Evolutionary conservation across 495 filamentous ascomycete species (phyloP).

Genomic region (Pyronema domesticum): DNA sequence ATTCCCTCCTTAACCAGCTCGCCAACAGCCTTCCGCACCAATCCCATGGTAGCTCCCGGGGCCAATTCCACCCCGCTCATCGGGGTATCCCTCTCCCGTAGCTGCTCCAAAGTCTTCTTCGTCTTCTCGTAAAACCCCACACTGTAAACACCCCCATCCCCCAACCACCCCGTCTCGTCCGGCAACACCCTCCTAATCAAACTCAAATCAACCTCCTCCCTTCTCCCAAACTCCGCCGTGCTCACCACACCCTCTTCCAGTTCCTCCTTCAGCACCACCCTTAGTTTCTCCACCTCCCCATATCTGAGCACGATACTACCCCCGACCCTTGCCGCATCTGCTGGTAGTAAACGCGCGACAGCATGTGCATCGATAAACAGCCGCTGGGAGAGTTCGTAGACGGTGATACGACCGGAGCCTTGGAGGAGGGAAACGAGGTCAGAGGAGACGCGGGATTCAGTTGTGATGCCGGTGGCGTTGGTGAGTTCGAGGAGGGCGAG

Average conservation of each 20-base stretch:
- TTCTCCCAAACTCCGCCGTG: slow-evolving; percentile 13
- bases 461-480: slow-evolving; percentile 15
- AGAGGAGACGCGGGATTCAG: slow-evolving; percentile 8
- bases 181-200: slow-evolving; percentile 2
- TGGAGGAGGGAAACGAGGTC: slow-evolving; percentile 10
- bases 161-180: slow-evolving; percentile 5
- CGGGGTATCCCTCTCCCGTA: neutral
- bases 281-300: slow-evolving; percentile 13
- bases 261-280: slow-evolving; percentile 7
- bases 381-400: slow-evolving; percentile 17
- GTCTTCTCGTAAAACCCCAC: neutral
- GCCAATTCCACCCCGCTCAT: neutral
- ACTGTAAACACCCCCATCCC: slow-evolving; percentile 3
- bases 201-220: slow-evolving; percentile 12
- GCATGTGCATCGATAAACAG: slow-evolving; percentile 14
- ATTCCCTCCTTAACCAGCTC: neutral
- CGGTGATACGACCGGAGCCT: slow-evolving; percentile 12
- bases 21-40: neutral
- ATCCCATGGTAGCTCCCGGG: neutral
- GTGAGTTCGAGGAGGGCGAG: slow-evolving; percentile 13
- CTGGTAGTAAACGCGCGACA: slow-evolving; percentile 16
- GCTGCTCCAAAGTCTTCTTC: neutral
- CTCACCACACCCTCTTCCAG: slow-evolving; percentile 11
- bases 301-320: slow-evolving; percentile 10
- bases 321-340: slow-evolving; percentile 16